A percentile compares a stretch with the other conserved stretches of the same genome.
phyloP scores from a whole-genome alignment of 352 stramenopile genomes.

The Pythium diclinum region DNA sequence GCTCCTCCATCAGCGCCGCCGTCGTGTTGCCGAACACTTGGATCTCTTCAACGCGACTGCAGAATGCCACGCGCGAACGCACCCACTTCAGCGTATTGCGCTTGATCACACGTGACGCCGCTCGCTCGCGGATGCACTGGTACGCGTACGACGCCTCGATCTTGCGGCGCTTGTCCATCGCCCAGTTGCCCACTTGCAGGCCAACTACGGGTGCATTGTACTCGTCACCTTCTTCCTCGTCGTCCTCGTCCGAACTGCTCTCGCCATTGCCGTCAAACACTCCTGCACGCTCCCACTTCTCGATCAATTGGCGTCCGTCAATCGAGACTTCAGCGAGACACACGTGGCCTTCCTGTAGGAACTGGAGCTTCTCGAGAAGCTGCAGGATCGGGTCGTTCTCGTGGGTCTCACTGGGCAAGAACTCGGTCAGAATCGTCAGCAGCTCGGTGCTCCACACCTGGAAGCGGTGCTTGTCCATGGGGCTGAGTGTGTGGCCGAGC shows the following conservation, averaged over 20 bases:
- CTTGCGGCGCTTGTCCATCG: constrained; percentile 11
- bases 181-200: not conserved
- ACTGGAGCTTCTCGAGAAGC: constrained; percentile 50
- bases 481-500: constrained; percentile 29
- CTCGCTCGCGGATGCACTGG: constrained; percentile 50
- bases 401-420: constrained; percentile 46
- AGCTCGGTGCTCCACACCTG: constrained; percentile 38
- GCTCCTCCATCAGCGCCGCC: constrained; percentile 44
- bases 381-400: constrained; percentile 43
- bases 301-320: constrained; percentile 44
- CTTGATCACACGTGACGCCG: constrained; percentile 59
- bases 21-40: constrained; percentile 61
- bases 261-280: constrained; percentile 38
- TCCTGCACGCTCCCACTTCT: constrained; percentile 49
- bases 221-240: constrained; percentile 13
- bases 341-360: constrained; percentile 51
- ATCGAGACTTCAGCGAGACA: constrained; percentile 54
- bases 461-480: constrained; percentile 55
- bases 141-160: constrained; percentile 52
- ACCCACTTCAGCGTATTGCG: constrained; percentile 53
- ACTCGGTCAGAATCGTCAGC: constrained; percentile 39
- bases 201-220: not conserved
- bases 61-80: constrained; percentile 46
- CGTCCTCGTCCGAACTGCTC: constrained; percentile 22
- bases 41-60: constrained; percentile 56